Conservation (phyloP, 352 stramenopile genomes). For the Globisporangium paddicum region DNA sequence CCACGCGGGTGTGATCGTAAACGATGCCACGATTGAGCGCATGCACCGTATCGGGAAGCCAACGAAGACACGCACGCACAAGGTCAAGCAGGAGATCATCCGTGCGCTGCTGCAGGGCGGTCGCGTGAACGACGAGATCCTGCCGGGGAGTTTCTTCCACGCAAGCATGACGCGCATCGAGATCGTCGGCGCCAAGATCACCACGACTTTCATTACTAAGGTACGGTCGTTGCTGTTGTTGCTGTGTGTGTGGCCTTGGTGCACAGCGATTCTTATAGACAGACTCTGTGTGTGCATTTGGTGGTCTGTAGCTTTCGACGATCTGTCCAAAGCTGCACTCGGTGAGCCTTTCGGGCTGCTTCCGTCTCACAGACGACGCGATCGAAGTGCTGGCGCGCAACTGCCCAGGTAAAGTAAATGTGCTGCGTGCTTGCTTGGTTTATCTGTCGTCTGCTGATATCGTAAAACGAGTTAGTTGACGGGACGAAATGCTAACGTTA, state of each 20-base stretch:
- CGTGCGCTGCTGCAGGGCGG: slow-evolving; percentile 68
- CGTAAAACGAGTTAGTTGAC: background rate
- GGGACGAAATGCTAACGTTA: background rate
- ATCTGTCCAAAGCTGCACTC: slow-evolving; percentile 82
- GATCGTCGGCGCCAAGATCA: slow-evolving; percentile 84
- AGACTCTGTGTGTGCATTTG: too few species aligned
- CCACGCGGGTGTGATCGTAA: slow-evolving; percentile 59
- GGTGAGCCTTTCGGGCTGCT: slow-evolving; percentile 86
- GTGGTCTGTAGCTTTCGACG: slow-evolving; percentile 52
- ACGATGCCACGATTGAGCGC: slow-evolving; percentile 56
- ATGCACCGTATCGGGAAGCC: slow-evolving; percentile 73
- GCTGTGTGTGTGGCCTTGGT: background rate
- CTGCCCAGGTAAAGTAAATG: slow-evolving; percentile 76
- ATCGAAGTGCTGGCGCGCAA: slow-evolving; percentile 78
- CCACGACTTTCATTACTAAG: slow-evolving; percentile 63
- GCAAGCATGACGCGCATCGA: slow-evolving; percentile 81
- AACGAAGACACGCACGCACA: slow-evolving; percentile 75
- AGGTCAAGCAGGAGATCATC: slow-evolving; percentile 85
- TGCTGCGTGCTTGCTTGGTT: background rate
- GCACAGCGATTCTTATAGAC: too few species aligned
- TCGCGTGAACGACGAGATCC: slow-evolving; percentile 74
- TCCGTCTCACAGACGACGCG: slow-evolving; percentile 82
- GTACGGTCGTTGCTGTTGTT: slow-evolving; percentile 18
- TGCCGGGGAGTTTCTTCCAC: slow-evolving; percentile 83
- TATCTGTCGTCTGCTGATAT: background rate